phyloP scores from a whole-genome alignment of 345 rosid genomes.

The Rhizophora mangle region DNA sequence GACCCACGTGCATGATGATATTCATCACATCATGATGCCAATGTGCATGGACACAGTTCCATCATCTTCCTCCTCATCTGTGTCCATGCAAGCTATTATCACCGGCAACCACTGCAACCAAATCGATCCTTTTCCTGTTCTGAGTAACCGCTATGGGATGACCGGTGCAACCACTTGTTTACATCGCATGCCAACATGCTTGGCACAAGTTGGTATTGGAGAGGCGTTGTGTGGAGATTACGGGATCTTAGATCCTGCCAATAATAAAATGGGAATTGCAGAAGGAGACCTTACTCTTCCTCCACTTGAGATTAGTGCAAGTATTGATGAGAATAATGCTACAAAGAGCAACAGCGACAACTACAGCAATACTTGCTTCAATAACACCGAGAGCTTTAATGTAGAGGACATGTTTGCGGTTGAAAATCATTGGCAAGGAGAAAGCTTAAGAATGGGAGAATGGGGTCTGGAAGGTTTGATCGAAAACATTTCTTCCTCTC shows the following conservation, averaged over 20 bases:
- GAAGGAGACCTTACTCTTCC: conserved; percentile 56
- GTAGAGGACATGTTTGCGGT: conserved; percentile 51
- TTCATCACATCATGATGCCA: conserved; percentile 28
- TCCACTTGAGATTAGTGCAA: conserved; percentile 37
- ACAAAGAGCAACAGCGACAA: conserved; percentile 40
- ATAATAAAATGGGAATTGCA: conserved; percentile 26
- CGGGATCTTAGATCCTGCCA: conserved; percentile 31
- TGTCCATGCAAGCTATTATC: conserved; percentile 40
- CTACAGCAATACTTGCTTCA: conserved; percentile 51
- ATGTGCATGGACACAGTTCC: conserved; percentile 39
- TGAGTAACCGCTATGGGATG: conserved; percentile 33
- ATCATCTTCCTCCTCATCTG: conserved; percentile 42
- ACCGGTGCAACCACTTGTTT: conserved; percentile 25
- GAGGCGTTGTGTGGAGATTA: conserved; percentile 37
- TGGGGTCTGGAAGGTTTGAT: conserved; percentile 90
- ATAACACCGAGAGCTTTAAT: conserved; percentile 39
- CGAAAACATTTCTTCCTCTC: conserved; percentile 62
- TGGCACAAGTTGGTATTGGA: conserved; percentile 29
- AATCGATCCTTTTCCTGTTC: conserved; percentile 41
- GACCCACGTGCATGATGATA: conserved; percentile 44
- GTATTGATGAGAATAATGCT: conserved; percentile 22
- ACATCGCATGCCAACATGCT: conserved; percentile 37
- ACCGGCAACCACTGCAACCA: conserved; percentile 22
- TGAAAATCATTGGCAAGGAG: conserved; percentile 62
- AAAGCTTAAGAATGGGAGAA: conserved; percentile 73